Base-by-base conservation (phyloP, 768 basidiomycete genomes). In the Ramaria rubella region DNA sequence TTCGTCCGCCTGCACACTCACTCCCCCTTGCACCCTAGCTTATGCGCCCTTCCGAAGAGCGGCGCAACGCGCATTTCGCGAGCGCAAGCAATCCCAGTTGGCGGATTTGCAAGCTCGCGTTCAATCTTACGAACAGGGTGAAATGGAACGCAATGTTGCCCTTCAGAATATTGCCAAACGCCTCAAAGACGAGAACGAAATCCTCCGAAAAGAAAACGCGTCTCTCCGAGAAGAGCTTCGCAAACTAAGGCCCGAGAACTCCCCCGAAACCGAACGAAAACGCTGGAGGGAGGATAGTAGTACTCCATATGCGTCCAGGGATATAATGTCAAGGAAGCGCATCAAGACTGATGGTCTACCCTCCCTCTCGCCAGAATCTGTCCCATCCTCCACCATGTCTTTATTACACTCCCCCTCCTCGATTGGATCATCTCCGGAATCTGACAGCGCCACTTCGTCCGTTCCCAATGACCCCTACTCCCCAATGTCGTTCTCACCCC, bases 21-120 rank as follows among this genome's bases (percentile, higher is more conserved):
- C 33, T 48, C 48, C n/a, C 42, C 46, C 23, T 38, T 29, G 68
- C 61, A 8, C 40, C 58, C 21, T 38, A 51, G 48, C 14, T 42
- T 24, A 34, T 57, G 24, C 21, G 31, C 49, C 44, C 15, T 42
- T n/a, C 50, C 40, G 15, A 63, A 91, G 91, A 65, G 88, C 87
- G 29, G 90, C 90, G 12, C 91, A 94, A 67, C 85, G 91, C 34
- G 90, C 91, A 12, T 93, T 94, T 70, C 81, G 91, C 48, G 91
- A 93, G 65, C 81, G 91, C 58, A 93, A 90, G 70, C 90, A 93
- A 67, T 83, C 86, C 4, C 90, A 92, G 64, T 84, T 94, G 33
- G 83, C 87, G 8, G 90, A 92, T 60, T 79, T 94, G 33, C 90
- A 94, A 70, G 86, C 90, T 49, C 87, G 90, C 46, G 75, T 94